Evolutionary conservation across 2,329 filamentous ascomycete genomes (phyloP).

Genomic region (Sporothrix luriei): DNA sequence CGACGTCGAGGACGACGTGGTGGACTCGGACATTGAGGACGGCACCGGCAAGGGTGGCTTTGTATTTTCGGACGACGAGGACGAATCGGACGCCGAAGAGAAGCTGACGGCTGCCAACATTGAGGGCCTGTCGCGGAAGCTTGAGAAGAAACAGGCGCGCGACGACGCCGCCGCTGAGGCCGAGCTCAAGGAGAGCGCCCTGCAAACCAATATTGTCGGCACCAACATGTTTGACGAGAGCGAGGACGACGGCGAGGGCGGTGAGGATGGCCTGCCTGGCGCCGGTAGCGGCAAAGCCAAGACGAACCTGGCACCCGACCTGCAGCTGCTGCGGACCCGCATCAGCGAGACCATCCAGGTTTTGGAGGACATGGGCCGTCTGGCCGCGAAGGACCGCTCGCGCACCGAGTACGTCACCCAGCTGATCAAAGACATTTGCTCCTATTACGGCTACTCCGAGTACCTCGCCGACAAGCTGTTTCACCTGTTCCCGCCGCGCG

Average conservation of each 20-base stretch:
- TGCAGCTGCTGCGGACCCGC: constrained; percentile 82
- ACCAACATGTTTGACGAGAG: constrained; percentile 62
- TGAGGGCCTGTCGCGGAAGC: constrained; percentile 80
- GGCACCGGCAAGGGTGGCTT: constrained; percentile 55
- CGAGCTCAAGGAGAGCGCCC: constrained; percentile 79
- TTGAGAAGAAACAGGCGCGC: constrained; percentile 75
- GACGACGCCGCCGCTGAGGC: constrained; percentile 82
- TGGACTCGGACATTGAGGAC: constrained; percentile 71
- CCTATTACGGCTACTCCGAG: constrained; percentile 94
- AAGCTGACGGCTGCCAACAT: constrained; percentile 95
- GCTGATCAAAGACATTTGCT: constrained; percentile 87
- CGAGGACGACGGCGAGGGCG: constrained; percentile 25
- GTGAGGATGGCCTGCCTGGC: constrained; percentile 42
- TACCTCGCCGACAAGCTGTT: constrained; percentile 96
- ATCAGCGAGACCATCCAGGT: constrained; percentile 94
- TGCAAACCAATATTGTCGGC: constrained; percentile 91
- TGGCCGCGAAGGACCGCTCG: constrained; percentile 77
- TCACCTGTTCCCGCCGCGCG: constrained; percentile 85
- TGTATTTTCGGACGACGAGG: constrained; percentile 96
- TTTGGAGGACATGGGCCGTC: constrained; percentile 81
- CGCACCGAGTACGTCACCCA: constrained; percentile 85
- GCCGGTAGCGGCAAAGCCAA: constrained; percentile 51
- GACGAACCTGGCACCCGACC: constrained; percentile 76
- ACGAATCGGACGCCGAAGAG: constrained; percentile 86
- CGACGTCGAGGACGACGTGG: constrained; percentile 60